Base-by-base conservation (phyloP, 2,329 filamentous ascomycete species). In the Phoma sp. region DNA sequence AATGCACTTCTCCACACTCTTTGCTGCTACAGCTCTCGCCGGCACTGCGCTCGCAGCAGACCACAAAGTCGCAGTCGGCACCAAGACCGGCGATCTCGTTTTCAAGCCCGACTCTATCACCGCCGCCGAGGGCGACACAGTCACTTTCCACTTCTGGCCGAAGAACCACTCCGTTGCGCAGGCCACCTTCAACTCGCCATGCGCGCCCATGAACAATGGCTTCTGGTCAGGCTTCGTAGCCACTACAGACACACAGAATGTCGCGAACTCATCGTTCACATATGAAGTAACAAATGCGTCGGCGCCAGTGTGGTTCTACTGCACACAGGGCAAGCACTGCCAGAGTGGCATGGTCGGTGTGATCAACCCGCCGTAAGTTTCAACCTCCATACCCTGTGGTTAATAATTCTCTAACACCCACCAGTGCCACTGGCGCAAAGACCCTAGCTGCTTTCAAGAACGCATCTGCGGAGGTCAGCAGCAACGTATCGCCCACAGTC, bases 221-320 rank as follows among this genome's bases (percentile, higher is more conserved):
- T 75, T 77, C 67, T 76, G 70, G 71, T 74, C 71, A 3, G 74
- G 74, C 37, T 76, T 68, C 55, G 67, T 76, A 9, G 69, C 70
- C 19, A 68, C 65, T 25, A 60, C 57, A 37, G 58, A 61, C 31
- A 63, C 60, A n/a, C 52, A 60, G 10, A 62, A 57, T 12, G 69
- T 64, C 10, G 62, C 71, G 12, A 54, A 61, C 37, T 62, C 51
- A 41, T 69, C 67, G 6, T 77, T 73, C 63, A 67, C 63, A 40
- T 66, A 71, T 55, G 65, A 64, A 13, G 71, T 77, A 52, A 72
- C 46, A 12, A 74, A 76, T 41, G 71, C 68, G 35, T 73, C 72
- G 13, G 58, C 65, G 13, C 75, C 75, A n/a, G 62, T 76, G 56
- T 76, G 73, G 70, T 74, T 74, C 65, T 77, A 77, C 68, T 77